These are phyloP conservation scores for Thalassiosira mediterranea DNA, from an alignment of 352 stramenopile species.

Conservation along the genomic window DNA sequence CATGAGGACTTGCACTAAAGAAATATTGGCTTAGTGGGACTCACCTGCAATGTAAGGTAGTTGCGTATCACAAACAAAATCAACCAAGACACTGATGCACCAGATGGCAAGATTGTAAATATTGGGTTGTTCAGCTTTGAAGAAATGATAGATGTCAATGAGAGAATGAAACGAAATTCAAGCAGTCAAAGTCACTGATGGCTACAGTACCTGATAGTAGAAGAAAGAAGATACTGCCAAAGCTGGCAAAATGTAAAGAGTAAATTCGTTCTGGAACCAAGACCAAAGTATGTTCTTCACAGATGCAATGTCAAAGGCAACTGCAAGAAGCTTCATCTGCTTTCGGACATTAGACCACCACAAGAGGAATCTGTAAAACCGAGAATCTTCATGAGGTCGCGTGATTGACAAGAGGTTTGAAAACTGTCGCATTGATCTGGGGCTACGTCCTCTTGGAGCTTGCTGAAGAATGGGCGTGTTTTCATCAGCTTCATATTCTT, in stretches of 20 bases:
- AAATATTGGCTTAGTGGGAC: too few relatives aligned
- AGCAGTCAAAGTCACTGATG: too few relatives aligned
- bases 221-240: conserved; percentile 57
- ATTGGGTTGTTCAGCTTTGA: conserved; percentile 66
- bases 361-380: conserved; percentile 21
- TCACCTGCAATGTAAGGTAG: conserved; percentile 55
- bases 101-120: conserved; percentile 60
- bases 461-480: conserved; percentile 43
- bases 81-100: conserved; percentile 63
- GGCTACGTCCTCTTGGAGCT: neutral
- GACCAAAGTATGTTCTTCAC: conserved; percentile 37
- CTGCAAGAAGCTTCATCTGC: conserved; percentile 32
- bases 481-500: conserved; percentile 23
- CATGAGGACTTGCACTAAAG: too few relatives aligned
- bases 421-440: neutral
- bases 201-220: too few relatives aligned
- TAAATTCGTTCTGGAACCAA: conserved; percentile 40
- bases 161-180: too few relatives aligned
- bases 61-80: conserved; percentile 58
- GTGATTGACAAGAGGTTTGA: neutral
- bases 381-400: neutral
- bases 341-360: conserved; percentile 35
- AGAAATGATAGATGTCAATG: too few relatives aligned
- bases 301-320: conserved; percentile 43
- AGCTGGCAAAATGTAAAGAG: conserved; percentile 34